Base-by-base conservation (phyloP, 345 rosid genomes). In the Fremontodendron californicum region DNA sequence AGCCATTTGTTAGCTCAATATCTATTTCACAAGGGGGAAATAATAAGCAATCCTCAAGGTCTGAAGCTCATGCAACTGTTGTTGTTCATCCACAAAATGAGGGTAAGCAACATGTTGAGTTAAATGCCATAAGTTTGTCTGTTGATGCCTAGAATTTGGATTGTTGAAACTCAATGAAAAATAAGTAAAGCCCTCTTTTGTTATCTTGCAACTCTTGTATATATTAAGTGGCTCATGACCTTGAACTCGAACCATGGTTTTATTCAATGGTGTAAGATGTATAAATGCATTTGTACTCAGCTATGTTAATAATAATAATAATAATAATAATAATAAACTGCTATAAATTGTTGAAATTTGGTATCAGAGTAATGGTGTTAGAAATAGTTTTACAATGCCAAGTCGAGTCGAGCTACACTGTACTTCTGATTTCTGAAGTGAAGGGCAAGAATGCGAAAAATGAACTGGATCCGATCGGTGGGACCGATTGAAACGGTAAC, bases 71-170 rank as follows among this genome's bases (percentile, higher is more conserved):
- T 73, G 99, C 94, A 68, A 93, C 91, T 0, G 67, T 93, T 23
- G 80, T 76, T 0, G 79, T 91, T 76, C 86, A 84, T 81, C 90
- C 90, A 12, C 87, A 82, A 74, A 81, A 15, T 27, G 89, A 88
- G 70, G 98, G 97, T 40, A 91, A 84, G 88, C 97, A 88, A 55
- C 93, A 84, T 52, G 83, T 93, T 2, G 90, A 90, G 85, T 90
- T 94, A 23, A 93, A 84, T 39, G 97, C 91, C 29, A 19, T 91
- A 0, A 87, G 97, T 37, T 91, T 94, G 3, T 88, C 92, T 0
- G 89, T 91, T 19, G 94, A 94, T 80, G 85, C 89, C 54, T 90
- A 80, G 77, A 74, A 9, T 25, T 42, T 5, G 16, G 21, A 45
- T 31, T 13, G 8, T 46, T 25, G 39, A 25, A 25, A 42, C 54